Evolutionary conservation across 2,329 filamentous ascomycete species (phyloP), one percentile per base, ranked within the genome.

Genomic region (Exophiala dermatitidis): DNA sequence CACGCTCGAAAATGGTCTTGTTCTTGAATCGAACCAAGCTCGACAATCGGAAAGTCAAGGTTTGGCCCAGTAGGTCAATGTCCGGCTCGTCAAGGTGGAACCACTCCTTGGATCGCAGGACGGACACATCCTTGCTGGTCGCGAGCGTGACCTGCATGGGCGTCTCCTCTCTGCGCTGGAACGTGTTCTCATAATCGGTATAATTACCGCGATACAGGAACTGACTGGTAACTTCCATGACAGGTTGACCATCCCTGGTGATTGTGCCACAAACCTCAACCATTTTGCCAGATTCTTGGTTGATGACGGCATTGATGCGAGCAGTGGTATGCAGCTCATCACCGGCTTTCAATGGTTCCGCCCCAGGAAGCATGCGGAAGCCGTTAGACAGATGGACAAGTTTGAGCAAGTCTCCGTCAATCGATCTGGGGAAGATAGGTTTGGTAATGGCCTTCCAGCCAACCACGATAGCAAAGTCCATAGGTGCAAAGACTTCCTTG

Each of bases 371-470:
- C 93, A 98, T 98, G 65, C 93, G 87, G 84, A 97, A 98, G 58
- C 88, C 85, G 71, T 98, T 98, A 46, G 93, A 97, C 57, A 98
- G 74, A 73, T 98, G 93, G 8, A 98, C 91, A 50, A 98, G 83
- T 75, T 95, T 96, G 57, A 98, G 79, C 50, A 98, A 77, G 68
- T 98, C 93, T 61, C 94, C 93, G 64, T 98, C 93, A 64, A 98
- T 97, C 57, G 84, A 88, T 63, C 90, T 85, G 60, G 93, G 93
- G 80, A 98, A 98, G 71, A 98, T 98, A 9, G 93, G 93, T 79
- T 97, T 97, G 7, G 90, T 98, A 66, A 98, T 98, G 41, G 93
- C 93, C 75, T 98, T 97, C 90, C 90, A 96, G 58, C 90, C 90
- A 47, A 94, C 86, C n/a, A 96, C 90, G 62, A 96, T 95, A 61